Percentiles rank a stretch among this genome's conserved stretches.
These are phyloP conservation scores for Begonia peltatifolia DNA, from an alignment of 306 rosid genomes.

Conservation along the genomic window DNA sequence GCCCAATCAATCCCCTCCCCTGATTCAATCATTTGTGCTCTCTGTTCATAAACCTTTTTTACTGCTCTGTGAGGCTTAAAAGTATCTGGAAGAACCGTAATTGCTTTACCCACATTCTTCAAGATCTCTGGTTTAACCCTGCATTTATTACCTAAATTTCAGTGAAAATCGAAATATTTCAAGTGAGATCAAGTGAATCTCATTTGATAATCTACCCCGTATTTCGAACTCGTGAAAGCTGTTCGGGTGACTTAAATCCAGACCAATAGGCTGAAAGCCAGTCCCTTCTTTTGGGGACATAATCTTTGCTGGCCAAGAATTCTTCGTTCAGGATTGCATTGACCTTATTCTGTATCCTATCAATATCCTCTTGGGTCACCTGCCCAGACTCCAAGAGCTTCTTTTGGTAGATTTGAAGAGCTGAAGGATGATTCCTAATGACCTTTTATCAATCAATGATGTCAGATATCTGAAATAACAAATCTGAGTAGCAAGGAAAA, in stretches of 20 bases:
- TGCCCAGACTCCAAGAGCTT: slow-evolving; percentile 68
- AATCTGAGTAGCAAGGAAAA: slow-evolving; percentile 1
- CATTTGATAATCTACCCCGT: slow-evolving; percentile 51
- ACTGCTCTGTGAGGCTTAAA: slow-evolving; percentile 87
- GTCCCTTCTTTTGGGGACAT: slow-evolving; percentile 78
- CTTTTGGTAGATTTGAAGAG: slow-evolving; percentile 77
- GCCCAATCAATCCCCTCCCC: slow-evolving; percentile 99
- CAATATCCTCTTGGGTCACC: slow-evolving; percentile 50
- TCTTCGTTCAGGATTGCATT: slow-evolving; percentile 71
- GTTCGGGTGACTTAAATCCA: slow-evolving; percentile 96
- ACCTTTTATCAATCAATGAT: slow-evolving; percentile 31
- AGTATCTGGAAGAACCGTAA: slow-evolving; percentile 60
- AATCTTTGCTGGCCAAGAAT: slow-evolving; percentile 81
- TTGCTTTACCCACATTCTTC: slow-evolving; percentile 86
- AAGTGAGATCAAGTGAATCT: not conserved
- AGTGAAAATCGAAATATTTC: slow-evolving; percentile 5
- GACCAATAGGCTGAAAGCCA: slow-evolving; percentile 97
- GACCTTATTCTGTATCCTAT: slow-evolving; percentile 57
- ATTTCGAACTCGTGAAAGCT: slow-evolving; percentile 77
- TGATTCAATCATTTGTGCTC: slow-evolving; percentile 84
- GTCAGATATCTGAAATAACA: slow-evolving; percentile 12
- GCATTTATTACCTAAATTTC: slow-evolving; percentile 10
- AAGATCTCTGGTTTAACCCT: slow-evolving; percentile 90
- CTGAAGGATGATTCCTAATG: slow-evolving; percentile 67
- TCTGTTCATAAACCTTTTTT: slow-evolving; percentile 73